A percentile compares a stretch with the other conserved stretches of the same genome.
These are phyloP conservation scores for Durio zibethinus DNA, from an alignment of 345 rosid species.

Conservation along the genomic window DNA sequence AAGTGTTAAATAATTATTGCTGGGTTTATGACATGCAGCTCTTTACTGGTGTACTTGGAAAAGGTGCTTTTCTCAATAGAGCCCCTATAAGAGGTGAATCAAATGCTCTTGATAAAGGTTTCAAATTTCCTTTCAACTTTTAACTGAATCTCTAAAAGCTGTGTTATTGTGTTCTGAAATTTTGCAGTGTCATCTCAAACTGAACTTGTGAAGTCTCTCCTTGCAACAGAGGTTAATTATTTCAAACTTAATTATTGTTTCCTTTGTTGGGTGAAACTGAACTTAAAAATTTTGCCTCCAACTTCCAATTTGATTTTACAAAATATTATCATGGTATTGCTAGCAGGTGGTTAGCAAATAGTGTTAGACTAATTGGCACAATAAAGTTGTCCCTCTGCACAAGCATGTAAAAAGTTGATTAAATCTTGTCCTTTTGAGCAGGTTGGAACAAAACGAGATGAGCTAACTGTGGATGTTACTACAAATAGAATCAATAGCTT, in stretches of 20 bases:
- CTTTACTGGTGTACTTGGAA: conserved; percentile 64
- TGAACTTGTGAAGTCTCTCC: conserved; percentile 81
- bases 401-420: conserved; percentile 21
- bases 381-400: neutral
- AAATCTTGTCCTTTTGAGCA: conserved; percentile 30
- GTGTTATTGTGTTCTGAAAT: conserved; percentile 17
- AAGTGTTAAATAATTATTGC: neutral
- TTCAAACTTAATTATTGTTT: neutral
- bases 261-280: neutral
- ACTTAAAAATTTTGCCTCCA: neutral
- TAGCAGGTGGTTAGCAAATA: neutral
- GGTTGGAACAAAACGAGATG: conserved; percentile 83
- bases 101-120: neutral
- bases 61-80: conserved; percentile 85
- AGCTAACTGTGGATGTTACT: conserved; percentile 58
- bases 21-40: conserved; percentile 45
- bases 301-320: neutral
- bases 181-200: conserved; percentile 68
- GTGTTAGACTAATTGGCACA: neutral
- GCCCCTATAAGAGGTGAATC: conserved; percentile 69
- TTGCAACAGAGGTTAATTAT: conserved; percentile 82
- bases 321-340: neutral
- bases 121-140: neutral
- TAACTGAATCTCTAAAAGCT: neutral
- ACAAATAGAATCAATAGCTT: conserved; percentile 77